These are phyloP conservation scores for Phytophthora parvispora DNA, from an alignment of 352 stramenopile genomes.

Conservation along the genomic window DNA sequence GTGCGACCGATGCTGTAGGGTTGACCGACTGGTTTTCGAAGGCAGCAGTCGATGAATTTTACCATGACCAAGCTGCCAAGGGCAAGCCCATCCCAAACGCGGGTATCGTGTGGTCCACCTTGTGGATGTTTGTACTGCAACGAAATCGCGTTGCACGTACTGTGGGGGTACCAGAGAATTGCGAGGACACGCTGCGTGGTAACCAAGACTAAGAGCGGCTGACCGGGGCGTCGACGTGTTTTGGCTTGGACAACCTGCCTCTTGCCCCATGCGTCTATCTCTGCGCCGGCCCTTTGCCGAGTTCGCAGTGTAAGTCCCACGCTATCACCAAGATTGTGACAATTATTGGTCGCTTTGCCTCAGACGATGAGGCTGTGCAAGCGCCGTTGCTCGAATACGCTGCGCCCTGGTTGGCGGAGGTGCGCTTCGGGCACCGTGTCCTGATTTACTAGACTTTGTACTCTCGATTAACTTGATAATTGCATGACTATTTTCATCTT, in stretches of 20 bases:
- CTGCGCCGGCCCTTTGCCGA: background rate
- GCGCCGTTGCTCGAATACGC: background rate
- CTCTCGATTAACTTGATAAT: background rate
- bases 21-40: background rate
- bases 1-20: background rate
- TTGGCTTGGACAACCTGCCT: background rate
- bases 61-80: background rate
- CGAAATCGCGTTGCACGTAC: slow-evolving; percentile 2
- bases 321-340: background rate
- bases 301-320: background rate
- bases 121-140: background rate
- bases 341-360: background rate
- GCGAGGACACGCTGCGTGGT: background rate
- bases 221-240: background rate
- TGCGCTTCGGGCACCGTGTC: background rate
- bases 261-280: background rate
- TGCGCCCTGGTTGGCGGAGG: background rate
- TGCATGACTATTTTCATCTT: background rate
- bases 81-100: background rate
- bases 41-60: background rate
- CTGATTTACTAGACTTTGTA: background rate
- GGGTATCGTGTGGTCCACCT: slow-evolving; percentile 6
- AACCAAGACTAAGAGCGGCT: background rate
- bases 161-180: background rate
- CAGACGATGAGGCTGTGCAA: background rate